phyloP scores from a whole-genome alignment of 2,329 filamentous ascomycete species.

The Phyllosticta capitalensis region DNA sequence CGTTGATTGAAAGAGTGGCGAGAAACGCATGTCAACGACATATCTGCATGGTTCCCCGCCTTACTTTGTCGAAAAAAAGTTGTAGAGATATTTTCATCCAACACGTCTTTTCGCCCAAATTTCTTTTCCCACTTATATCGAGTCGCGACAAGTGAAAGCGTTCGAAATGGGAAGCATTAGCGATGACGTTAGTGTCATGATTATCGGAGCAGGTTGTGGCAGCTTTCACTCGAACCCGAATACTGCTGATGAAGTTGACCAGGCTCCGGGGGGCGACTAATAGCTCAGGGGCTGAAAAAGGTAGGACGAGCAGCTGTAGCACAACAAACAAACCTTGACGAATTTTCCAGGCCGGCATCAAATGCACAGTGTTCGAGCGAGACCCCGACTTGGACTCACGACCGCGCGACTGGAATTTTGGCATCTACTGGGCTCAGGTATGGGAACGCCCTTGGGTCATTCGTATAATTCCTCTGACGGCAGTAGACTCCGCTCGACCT shows the following conservation, averaged over 20 bases:
- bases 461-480: background rate
- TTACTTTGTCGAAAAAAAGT: background rate
- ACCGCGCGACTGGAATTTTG: constrained; percentile 54
- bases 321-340: constrained; percentile 1
- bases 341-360: constrained; percentile 20
- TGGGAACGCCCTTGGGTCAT: background rate
- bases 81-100: background rate
- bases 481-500: constrained; percentile 1
- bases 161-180: background rate
- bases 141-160: too few species aligned
- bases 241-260: background rate
- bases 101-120: background rate
- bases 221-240: constrained; percentile 22
- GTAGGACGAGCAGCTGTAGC: constrained; percentile 12
- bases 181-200: constrained; percentile 8
- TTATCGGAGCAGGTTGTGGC: constrained; percentile 9
- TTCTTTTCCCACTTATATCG: too few species aligned
- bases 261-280: constrained; percentile 34
- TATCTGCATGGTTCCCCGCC: background rate
- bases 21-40: background rate
- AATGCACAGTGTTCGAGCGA: constrained; percentile 49
- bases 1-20: too few species aligned
- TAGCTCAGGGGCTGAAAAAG: constrained; percentile 34
- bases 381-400: constrained; percentile 34
- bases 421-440: constrained; percentile 49